Conservation (phyloP, 169 alveolate genomes). For the Babesia gibsoni region DNA sequence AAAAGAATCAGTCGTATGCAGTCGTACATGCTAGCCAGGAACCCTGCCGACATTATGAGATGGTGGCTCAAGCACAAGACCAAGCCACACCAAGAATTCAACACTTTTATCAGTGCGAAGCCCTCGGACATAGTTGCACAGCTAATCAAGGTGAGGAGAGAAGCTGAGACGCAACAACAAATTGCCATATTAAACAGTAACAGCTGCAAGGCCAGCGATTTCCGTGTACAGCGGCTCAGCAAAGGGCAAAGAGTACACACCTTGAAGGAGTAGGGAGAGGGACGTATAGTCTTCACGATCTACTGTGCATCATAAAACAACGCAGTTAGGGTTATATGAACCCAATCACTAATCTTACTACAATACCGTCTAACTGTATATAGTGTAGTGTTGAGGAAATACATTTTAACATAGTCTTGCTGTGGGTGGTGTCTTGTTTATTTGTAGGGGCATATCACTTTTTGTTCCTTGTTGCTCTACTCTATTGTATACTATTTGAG, state of each 20-base stretch:
- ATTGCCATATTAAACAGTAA: background rate
- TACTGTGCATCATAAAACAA: too few relatives aligned
- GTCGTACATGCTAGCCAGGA: constrained; percentile 4
- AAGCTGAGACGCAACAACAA: background rate
- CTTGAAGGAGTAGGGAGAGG: background rate
- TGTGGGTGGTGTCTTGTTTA: too few relatives aligned
- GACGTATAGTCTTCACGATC: too few relatives aligned
- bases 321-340: too few relatives aligned
- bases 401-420: too few relatives aligned
- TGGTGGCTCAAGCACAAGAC: constrained; percentile 23
- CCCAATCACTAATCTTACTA: too few relatives aligned
- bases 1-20: background rate
- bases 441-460: too few relatives aligned
- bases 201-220: background rate
- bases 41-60: constrained; percentile 32
- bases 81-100: constrained; percentile 20
- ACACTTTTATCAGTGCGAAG: constrained; percentile 2
- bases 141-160: constrained; percentile 4
- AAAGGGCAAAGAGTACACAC: constrained; percentile 7
- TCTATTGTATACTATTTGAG: background rate
- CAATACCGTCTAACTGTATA: too few relatives aligned
- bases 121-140: constrained; percentile 11
- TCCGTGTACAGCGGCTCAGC: background rate
- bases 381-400: too few relatives aligned
- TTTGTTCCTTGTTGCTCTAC: too few relatives aligned